Conservation (phyloP, 2,329 filamentous ascomycete species). For the Aspergillus pseudoviridinutans region DNA sequence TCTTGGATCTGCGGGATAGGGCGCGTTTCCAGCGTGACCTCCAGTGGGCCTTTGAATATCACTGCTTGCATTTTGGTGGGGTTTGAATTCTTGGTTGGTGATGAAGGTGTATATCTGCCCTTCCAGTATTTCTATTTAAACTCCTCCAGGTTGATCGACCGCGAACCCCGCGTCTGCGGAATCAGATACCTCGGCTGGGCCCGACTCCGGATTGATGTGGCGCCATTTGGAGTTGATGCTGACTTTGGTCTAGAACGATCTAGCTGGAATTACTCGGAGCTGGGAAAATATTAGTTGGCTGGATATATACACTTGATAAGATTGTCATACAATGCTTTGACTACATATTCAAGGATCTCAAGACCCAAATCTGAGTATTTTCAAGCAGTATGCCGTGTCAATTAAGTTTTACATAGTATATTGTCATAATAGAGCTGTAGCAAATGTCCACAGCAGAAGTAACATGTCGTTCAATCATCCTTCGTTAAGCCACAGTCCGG, state of each 20-base stretch:
- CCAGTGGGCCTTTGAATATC: slow-evolving; percentile 73
- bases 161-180: no score
- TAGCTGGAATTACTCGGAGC: no score
- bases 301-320: no score
- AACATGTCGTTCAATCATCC: neutral
- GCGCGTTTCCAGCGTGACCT: slow-evolving; percentile 71
- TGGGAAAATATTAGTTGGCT: no score
- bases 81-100: neutral
- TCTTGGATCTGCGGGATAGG: slow-evolving; percentile 70
- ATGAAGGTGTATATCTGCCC: no score
- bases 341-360: no score
- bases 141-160: no score
- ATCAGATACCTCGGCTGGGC: neutral
- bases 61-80: slow-evolving; percentile 73
- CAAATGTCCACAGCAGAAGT: neutral
- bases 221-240: no score
- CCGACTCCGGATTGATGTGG: no score
- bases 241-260: no score
- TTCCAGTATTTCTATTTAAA: neutral
- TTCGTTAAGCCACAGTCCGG: neutral
- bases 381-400: neutral
- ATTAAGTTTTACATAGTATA: neutral
- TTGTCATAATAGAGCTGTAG: neutral
- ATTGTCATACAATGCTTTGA: no score
- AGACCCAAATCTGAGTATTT: no score